Evolutionary conservation across 2,329 filamentous ascomycete genomes (phyloP).

Genomic region (Daldinia sp.): DNA sequence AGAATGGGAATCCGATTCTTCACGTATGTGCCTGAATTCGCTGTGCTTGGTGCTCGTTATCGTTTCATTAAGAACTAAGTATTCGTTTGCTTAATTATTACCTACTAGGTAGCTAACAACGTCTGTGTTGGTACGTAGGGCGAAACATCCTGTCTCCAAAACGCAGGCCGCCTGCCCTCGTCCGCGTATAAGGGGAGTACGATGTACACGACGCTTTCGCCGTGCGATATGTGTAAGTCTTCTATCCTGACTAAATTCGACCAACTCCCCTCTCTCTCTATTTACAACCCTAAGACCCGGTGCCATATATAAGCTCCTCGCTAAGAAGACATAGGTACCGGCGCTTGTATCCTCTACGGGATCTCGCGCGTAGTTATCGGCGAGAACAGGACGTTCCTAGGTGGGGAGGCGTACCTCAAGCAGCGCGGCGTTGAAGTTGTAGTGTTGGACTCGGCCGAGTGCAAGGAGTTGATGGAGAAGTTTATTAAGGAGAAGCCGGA

Average conservation of each 20-base stretch:
- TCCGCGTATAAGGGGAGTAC: constrained; percentile 74
- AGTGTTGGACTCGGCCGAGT: constrained; percentile 72
- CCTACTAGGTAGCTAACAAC: neutral
- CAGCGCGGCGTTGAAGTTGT: constrained; percentile 75
- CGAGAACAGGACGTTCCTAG: constrained; percentile 78
- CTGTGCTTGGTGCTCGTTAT: no score
- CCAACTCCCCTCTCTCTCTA: neutral
- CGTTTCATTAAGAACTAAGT: no score
- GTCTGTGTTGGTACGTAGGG: constrained; percentile 56
- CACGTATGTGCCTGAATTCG: constrained; percentile 71
- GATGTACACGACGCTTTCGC: constrained; percentile 85
- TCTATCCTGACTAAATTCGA: neutral
- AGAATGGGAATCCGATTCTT: constrained; percentile 74
- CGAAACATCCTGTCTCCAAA: constrained; percentile 78
- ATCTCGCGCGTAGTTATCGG: constrained; percentile 78
- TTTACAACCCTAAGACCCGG: neutral
- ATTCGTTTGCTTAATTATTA: no score
- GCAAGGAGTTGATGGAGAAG: constrained; percentile 72
- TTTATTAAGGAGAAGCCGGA: constrained; percentile 78
- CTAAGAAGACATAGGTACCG: constrained; percentile 57
- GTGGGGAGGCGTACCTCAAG: constrained; percentile 75
- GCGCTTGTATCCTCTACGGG: constrained; percentile 79
- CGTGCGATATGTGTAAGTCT: constrained; percentile 76
- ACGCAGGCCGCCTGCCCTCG: constrained; percentile 75
- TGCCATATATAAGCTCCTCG: neutral